Evolutionary conservation across 805 yeast species (phyloP).

Genomic region (Saccharomyces eubayanus): DNA sequence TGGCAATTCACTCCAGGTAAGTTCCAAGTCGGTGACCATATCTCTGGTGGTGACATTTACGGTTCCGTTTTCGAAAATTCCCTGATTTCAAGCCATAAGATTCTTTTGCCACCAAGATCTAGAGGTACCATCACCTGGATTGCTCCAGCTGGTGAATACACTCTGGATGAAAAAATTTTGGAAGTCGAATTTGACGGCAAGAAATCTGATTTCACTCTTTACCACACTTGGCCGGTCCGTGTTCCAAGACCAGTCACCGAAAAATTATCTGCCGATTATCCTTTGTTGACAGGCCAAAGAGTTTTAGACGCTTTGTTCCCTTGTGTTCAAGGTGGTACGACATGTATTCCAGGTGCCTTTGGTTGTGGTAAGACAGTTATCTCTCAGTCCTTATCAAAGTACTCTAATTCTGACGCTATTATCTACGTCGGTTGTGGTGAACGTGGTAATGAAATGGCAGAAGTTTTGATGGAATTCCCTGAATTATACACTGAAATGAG

Average conservation of each 20-base stretch:
- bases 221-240: conserved; percentile 99
- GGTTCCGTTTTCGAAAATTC: conserved; percentile 94
- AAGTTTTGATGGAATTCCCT: conserved; percentile 98
- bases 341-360: conserved; percentile 99
- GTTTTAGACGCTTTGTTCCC: conserved; percentile 97
- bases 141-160: conserved; percentile 85
- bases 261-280: conserved; percentile 87
- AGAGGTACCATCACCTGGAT: conserved; percentile 91
- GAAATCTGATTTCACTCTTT: conserved; percentile 76
- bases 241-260: conserved; percentile 98
- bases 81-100: conserved; percentile 83
- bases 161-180: conserved; percentile 78
- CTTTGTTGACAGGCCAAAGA: conserved; percentile 96
- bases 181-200: conserved; percentile 94
- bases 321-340: conserved; percentile 99
- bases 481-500: conserved; percentile 84
- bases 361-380: conserved; percentile 99
- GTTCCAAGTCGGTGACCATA: conserved; percentile 85
- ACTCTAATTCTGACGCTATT: conserved; percentile 93
- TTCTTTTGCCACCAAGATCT: conserved; percentile 94
- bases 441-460: conserved; percentile 99
- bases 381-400: conserved; percentile 94
- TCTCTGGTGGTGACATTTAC: conserved; percentile 95
- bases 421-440: conserved; percentile 96
- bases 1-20: conserved; percentile 81